Conservation (phyloP, 73 alveolate genomes). For the Paraurostyla sp. region DNA sequence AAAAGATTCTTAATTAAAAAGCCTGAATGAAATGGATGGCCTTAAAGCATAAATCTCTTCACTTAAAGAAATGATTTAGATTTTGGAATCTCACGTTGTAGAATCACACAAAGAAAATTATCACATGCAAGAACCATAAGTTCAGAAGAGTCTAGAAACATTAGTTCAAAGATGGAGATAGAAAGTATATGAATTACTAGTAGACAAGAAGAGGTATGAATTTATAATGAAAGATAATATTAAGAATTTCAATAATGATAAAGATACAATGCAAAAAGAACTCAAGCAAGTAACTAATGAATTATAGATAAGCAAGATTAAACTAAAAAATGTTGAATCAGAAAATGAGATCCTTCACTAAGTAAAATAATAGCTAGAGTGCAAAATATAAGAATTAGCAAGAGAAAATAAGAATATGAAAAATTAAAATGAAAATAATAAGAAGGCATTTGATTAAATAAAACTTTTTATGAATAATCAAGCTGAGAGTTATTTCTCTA, state of each 20-base stretch:
- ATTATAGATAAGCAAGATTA: not conserved
- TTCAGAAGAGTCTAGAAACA: not conserved
- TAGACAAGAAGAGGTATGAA: constrained; percentile 50
- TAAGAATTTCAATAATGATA: not conserved
- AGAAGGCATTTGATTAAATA: too few species aligned
- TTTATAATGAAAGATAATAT: constrained; percentile 22
- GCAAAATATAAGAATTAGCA: too few species aligned
- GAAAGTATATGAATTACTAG: constrained; percentile 44
- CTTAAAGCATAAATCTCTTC: constrained; percentile 28
- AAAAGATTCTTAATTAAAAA: constrained; percentile 2
- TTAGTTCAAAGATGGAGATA: constrained; percentile 31
- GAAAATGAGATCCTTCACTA: too few species aligned
- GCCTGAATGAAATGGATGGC: not conserved
- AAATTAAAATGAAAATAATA: too few species aligned
- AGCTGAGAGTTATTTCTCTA: too few species aligned
- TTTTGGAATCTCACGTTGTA: not conserved
- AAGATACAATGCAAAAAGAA: not conserved
- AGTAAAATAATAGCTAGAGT: too few species aligned
- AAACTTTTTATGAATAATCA: too few species aligned
- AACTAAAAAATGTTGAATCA: too few species aligned
- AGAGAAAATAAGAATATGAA: too few species aligned
- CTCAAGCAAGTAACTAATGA: not conserved
- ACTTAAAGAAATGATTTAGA: constrained; percentile 5
- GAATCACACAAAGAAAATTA: not conserved
- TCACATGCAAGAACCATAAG: not conserved